phyloP scores from a whole-genome alignment of 2,329 filamentous ascomycete genomes.

The Arthroderma sp. region DNA sequence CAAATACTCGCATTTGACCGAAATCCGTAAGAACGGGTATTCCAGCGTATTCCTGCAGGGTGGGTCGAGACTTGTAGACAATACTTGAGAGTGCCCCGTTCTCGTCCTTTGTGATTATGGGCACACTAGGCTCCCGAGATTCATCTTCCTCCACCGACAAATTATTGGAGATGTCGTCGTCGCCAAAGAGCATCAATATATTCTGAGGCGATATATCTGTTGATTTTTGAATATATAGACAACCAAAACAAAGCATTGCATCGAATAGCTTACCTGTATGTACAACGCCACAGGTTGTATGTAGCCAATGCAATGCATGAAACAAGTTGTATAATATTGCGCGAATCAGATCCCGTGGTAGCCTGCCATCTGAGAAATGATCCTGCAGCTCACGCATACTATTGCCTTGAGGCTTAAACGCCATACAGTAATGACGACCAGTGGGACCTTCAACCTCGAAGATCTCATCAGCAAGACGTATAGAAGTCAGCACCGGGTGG shows the following conservation, averaged over 20 bases:
- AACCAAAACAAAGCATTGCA: background rate
- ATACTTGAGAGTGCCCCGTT: slow-evolving; percentile 3
- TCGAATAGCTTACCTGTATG: slow-evolving; percentile 16
- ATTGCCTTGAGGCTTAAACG: slow-evolving; percentile 17
- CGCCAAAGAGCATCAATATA: slow-evolving; percentile 8
- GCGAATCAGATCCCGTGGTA: slow-evolving; percentile 16
- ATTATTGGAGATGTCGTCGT: slow-evolving; percentile 10
- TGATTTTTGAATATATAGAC: background rate
- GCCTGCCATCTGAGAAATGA: slow-evolving; percentile 14
- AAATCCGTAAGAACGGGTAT: slow-evolving; percentile 18
- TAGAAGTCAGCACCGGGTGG: slow-evolving; percentile 16
- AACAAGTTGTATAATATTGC: slow-evolving; percentile 15
- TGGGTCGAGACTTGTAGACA: slow-evolving; percentile 11
- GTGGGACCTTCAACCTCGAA: slow-evolving; percentile 16
- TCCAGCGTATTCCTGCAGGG: slow-evolving; percentile 11
- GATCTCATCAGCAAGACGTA: slow-evolving; percentile 18
- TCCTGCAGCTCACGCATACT: slow-evolving; percentile 18
- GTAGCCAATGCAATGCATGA: slow-evolving; percentile 16
- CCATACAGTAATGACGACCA: slow-evolving; percentile 19
- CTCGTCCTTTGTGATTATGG: slow-evolving; percentile 4
- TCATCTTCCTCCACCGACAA: slow-evolving; percentile 14
- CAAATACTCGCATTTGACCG: slow-evolving; percentile 13
- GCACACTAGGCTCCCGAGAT: slow-evolving; percentile 7
- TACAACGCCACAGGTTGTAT: slow-evolving; percentile 13
- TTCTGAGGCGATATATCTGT: slow-evolving; percentile 15